Evolutionary conservation across 2,329 filamentous ascomycete species (phyloP).

Genomic region (Botrytis fabae): DNA sequence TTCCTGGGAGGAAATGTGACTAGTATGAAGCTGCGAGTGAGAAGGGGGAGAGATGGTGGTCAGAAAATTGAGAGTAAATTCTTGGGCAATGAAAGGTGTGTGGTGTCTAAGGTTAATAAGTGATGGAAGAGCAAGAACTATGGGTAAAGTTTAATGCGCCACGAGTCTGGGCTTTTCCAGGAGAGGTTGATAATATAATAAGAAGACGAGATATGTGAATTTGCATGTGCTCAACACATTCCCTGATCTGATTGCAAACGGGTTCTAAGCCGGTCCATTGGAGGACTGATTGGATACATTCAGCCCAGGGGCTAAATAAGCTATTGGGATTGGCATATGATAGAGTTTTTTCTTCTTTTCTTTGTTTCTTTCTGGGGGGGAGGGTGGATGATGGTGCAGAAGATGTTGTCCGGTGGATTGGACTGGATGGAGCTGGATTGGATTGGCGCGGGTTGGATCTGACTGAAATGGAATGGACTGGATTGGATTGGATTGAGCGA

Average conservation of each 20-base stretch:
- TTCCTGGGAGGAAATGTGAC: not conserved
- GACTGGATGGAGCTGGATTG: not conserved
- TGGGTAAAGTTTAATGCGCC: not conserved
- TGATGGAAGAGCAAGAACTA: constrained; percentile 13
- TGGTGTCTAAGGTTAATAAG: constrained; percentile 10
- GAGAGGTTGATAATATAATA: not conserved
- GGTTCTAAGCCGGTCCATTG: not conserved
- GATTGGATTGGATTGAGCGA: not conserved
- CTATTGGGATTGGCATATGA: constrained; percentile 1
- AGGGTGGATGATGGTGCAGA: not conserved
- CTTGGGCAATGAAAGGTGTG: constrained; percentile 1
- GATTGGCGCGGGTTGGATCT: too few relatives aligned
- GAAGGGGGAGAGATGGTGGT: not conserved
- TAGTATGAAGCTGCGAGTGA: not conserved
- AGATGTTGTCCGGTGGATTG: constrained; percentile 7
- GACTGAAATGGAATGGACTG: too few relatives aligned
- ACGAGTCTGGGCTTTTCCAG: not conserved
- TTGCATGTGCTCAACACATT: constrained; percentile 17
- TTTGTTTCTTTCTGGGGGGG: not conserved
- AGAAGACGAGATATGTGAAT: constrained; percentile 16
- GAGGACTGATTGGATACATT: not conserved
- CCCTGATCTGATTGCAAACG: constrained; percentile 11
- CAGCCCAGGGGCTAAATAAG: not conserved
- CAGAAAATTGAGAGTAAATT: constrained; percentile 13
- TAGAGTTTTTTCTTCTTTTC: not conserved